A percentile compares a stretch with the other conserved stretches of the same genome.
Evolutionary conservation across 1,284 basidiomycete genomes (phyloP).

Genomic region (Gymnopus androsaceus): DNA sequence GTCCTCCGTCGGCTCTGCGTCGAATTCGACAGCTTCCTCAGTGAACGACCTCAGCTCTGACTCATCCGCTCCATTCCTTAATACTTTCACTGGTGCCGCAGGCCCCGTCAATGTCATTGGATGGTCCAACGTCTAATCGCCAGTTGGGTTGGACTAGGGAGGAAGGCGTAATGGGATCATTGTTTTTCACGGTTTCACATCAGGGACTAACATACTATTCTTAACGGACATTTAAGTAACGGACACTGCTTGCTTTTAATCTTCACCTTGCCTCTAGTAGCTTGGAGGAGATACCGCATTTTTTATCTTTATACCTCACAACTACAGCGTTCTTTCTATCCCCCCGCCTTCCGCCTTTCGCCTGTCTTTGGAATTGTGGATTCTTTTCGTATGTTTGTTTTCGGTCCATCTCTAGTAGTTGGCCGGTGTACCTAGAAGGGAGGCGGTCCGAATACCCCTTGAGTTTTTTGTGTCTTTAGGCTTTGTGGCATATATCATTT

Average conservation of each 20-base stretch:
- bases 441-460: neutral
- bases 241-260: neutral
- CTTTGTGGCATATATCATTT: neutral
- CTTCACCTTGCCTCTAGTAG: too few relatives aligned
- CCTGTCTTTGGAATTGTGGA: too few relatives aligned
- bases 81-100: slow-evolving; percentile 37
- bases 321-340: neutral
- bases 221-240: slow-evolving; percentile 3
- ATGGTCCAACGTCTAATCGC: slow-evolving; percentile 30
- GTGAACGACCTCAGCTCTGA: slow-evolving; percentile 18
- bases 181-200: slow-evolving; percentile 10
- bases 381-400: too few relatives aligned
- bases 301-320: slow-evolving; percentile 2
- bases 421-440: slow-evolving; percentile 4
- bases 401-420: neutral
- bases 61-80: slow-evolving; percentile 17
- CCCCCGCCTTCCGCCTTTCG: neutral
- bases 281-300: slow-evolving; percentile 13
- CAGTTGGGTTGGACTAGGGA: too few relatives aligned
- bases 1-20: neutral
- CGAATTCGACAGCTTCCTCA: slow-evolving; percentile 11
- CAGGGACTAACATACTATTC: slow-evolving; percentile 9
- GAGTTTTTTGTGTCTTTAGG: neutral
- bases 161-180: too few relatives aligned
- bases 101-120: slow-evolving; percentile 43